These are phyloP conservation scores for Fragaria nilgerrensis DNA, from an alignment of 306 rosid genomes.

Conservation along the genomic window DNA sequence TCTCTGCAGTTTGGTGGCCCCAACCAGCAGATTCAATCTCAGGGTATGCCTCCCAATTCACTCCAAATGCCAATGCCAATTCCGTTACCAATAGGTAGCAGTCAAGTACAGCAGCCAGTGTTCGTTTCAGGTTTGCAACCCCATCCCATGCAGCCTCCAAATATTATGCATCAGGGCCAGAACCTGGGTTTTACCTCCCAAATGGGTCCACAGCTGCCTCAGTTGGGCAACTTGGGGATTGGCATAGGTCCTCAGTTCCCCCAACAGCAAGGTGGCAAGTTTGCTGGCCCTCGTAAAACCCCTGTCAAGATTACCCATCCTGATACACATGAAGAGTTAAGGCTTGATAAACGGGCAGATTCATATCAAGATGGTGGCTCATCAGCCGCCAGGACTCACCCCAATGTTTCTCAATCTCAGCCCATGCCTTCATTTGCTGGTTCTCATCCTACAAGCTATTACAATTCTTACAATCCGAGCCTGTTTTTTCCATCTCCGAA, in stretches of 20 bases:
- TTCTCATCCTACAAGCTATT: conserved; percentile 52
- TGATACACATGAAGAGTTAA: conserved; percentile 82
- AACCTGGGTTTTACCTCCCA: conserved; percentile 57
- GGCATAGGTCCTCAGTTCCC: conserved; percentile 52
- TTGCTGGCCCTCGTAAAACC: conserved; percentile 64
- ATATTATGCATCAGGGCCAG: conserved; percentile 67
- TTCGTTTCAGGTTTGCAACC: conserved; percentile 69
- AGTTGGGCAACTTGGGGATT: conserved; percentile 66
- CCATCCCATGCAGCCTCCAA: conserved; percentile 76
- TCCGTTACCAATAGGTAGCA: conserved; percentile 61
- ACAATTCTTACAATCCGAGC: conserved; percentile 37
- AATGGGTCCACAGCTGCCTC: conserved; percentile 70
- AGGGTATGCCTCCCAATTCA: conserved; percentile 61
- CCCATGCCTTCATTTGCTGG: conserved; percentile 49
- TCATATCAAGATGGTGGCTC: conserved; percentile 59
- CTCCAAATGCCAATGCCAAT: conserved; percentile 68
- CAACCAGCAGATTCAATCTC: conserved; percentile 76
- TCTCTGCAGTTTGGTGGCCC: conserved; percentile 75
- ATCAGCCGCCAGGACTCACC: conserved; percentile 58
- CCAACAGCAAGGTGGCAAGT: conserved; percentile 80
- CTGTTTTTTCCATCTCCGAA: conserved; percentile 38
- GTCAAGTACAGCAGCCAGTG: conserved; percentile 72
- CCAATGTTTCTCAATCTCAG: conserved; percentile 61
- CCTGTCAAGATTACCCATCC: conserved; percentile 93
- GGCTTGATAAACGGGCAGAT: conserved; percentile 74